Percentiles rank a stretch among this genome's conserved stretches.
Conservation (phyloP, 2,329 filamentous ascomycete species). For the Aspergillus japonicus region DNA sequence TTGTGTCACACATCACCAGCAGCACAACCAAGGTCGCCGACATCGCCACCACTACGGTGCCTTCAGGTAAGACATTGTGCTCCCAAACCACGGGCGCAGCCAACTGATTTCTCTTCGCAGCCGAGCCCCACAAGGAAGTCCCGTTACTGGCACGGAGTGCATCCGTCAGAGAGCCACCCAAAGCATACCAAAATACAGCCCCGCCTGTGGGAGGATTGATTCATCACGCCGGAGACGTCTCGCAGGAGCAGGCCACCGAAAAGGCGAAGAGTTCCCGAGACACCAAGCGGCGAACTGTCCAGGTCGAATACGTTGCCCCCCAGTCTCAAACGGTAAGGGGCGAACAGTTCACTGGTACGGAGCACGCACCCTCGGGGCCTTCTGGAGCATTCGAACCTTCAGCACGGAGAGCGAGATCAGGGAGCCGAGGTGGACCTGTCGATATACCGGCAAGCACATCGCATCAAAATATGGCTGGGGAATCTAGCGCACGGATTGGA, state of each 20-base stretch:
- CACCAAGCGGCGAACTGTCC: constrained; percentile 88
- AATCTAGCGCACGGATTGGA: constrained; percentile 4
- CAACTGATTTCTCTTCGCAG: constrained; percentile 8
- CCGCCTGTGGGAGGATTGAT: constrained; percentile 59
- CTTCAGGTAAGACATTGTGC: constrained; percentile 49
- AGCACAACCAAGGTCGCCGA: constrained; percentile 84
- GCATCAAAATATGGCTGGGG: constrained; percentile 9
- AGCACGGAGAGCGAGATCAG: constrained; percentile 48
- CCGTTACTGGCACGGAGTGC: constrained; percentile 76
- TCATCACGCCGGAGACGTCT: constrained; percentile 72
- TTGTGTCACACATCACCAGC: constrained; percentile 96
- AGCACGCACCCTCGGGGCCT: constrained; percentile 14
- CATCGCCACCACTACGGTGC: constrained; percentile 75
- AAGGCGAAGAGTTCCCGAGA: constrained; percentile 70
- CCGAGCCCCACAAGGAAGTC: constrained; percentile 55
- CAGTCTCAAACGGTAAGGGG: constrained; percentile 80
- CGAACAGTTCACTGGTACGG: constrained; percentile 34
- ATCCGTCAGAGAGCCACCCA: constrained; percentile 84
- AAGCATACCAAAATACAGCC: constrained; percentile 55
- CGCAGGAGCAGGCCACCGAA: constrained; percentile 62
- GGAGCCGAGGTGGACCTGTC: constrained; percentile 13
- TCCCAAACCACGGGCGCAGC: neutral
- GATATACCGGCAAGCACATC: constrained; percentile 5
- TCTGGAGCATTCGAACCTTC: constrained; percentile 22
- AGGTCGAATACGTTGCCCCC: constrained; percentile 95